A percentile compares a stretch with the other conserved stretches of the same genome.
Evolutionary conservation across 2,329 filamentous ascomycete genomes (phyloP).

Genomic region (Graphilbum ipis-grandicollis): DNA sequence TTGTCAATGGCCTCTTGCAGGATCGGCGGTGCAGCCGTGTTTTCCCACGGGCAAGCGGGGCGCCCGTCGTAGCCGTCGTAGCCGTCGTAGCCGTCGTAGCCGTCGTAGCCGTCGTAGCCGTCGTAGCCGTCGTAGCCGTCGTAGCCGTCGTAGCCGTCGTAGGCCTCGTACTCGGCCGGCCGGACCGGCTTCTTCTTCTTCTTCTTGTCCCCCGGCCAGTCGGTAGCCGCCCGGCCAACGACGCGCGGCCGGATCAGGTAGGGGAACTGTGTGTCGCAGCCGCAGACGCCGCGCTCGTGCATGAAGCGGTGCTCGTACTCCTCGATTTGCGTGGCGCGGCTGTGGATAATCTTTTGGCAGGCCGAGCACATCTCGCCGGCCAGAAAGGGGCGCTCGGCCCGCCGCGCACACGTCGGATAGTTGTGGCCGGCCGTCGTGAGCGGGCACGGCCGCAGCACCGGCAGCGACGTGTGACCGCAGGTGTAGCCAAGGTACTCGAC

Average conservation of each 20-base stretch:
- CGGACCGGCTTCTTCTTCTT: not conserved
- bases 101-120: not conserved
- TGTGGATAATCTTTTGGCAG: conserved; percentile 21
- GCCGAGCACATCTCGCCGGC: conserved; percentile 18
- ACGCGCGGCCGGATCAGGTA: conserved; percentile 17
- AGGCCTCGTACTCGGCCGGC: too few species aligned
- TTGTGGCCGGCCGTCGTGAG: conserved; percentile 19
- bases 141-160: too few species aligned
- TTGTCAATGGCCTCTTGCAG: conserved; percentile 2
- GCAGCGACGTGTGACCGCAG: conserved; percentile 27
- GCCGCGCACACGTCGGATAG: conserved; percentile 17
- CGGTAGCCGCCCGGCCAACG: too few species aligned
- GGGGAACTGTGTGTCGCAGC: conserved; percentile 20
- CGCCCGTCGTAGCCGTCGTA: not conserved
- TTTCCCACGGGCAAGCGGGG: too few species aligned
- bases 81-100: not conserved
- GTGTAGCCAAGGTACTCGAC: conserved; percentile 26
- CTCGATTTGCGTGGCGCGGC: conserved; percentile 20
- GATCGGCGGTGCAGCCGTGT: conserved; percentile 1
- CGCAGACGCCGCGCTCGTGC: conserved; percentile 25
- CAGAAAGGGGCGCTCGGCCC: conserved; percentile 15
- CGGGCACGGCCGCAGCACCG: conserved; percentile 24
- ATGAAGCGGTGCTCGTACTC: conserved; percentile 26
- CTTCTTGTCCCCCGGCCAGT: not conserved
- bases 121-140: too few species aligned